Base-by-base conservation (phyloP, 768 basidiomycete genomes). In the Lyophyllum semitale region DNA sequence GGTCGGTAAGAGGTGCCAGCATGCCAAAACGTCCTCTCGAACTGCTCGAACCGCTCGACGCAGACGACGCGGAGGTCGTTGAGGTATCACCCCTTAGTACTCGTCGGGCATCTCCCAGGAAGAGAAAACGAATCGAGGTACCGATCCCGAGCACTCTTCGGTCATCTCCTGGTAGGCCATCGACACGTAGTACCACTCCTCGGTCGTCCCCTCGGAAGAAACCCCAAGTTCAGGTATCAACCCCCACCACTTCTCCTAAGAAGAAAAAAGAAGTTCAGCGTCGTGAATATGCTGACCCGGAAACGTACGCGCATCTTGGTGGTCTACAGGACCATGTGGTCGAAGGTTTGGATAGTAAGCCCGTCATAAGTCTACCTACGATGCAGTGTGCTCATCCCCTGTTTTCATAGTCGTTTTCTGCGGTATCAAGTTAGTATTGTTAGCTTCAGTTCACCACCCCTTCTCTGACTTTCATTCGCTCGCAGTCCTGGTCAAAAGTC, bases 351-450 rank as follows among this genome's bases (percentile, higher is more conserved):
- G 85, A 90, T 50, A 76, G 89, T 90, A 60, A 42, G 74, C 60
- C 27, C 27, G 29, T 44, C 8, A 20, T 26, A 50, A 12, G 35
- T 18, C 32, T 45, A 1, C n/a, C 2, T 13, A 53, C 23, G 8
- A 7, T 12, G 32, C 20, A 42, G 13, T 9, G 9, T 30, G 30
- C 38, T 27, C 9, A 38, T 17, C 22, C 15, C 23, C 8, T 32
- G 42, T n/a, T n/a, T n/a, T 15, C 12, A 0, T 33, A 93, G 91
- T 93, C 22, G 60, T 93, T 13, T 92, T 94, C 60, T 93, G 90
- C 63, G 92, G 93, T 8, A 91, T 94, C 46, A 95, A 93, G 91
- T 91, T 58, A 51, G 77, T 47, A 20, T 23, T 5, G 11, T 13
- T 26, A 20, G 29, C 32, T 46, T 52, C 9, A 32, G 2, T 26